Percentiles rank a stretch among this genome's conserved stretches.
Evolutionary conservation across 2,329 filamentous ascomycete species (phyloP).

Genomic region (Colletotrichum sp.): DNA sequence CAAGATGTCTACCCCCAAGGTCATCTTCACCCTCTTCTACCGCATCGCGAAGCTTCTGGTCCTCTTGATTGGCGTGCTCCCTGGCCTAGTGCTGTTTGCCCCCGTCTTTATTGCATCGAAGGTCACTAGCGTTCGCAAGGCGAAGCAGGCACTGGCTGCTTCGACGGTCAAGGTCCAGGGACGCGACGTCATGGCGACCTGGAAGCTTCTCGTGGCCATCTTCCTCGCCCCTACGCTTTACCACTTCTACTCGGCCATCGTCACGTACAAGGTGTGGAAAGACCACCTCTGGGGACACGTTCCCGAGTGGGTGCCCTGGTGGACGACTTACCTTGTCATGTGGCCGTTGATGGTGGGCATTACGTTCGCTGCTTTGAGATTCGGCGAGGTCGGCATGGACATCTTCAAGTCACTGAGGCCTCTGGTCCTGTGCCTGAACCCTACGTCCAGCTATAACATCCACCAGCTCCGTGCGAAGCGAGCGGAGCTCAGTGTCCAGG

Average conservation of each 20-base stretch:
- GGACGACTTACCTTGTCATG: constrained; percentile 75
- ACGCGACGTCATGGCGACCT: constrained; percentile 89
- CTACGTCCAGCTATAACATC: constrained; percentile 83
- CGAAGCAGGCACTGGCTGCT: constrained; percentile 81
- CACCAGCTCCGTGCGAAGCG: constrained; percentile 77
- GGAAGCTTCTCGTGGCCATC: constrained; percentile 90
- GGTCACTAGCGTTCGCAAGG: constrained; percentile 81
- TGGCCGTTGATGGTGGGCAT: constrained; percentile 84
- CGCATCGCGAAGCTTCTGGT: constrained; percentile 78
- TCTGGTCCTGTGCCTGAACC: constrained; percentile 83
- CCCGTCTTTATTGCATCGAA: constrained; percentile 88
- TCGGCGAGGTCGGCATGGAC: constrained; percentile 98
- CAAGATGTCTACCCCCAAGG: constrained; percentile 78
- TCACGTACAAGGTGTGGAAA: constrained; percentile 78
- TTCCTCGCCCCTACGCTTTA: constrained; percentile 84
- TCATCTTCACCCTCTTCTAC: constrained; percentile 80
- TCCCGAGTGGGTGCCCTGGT: constrained; percentile 81
- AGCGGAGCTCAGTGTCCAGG: constrained; percentile 76
- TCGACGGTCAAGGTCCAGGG: constrained; percentile 90
- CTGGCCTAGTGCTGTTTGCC: constrained; percentile 85
- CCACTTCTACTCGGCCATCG: constrained; percentile 77
- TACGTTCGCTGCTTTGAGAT: constrained; percentile 91
- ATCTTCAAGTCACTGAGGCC: constrained; percentile 94
- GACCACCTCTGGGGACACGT: constrained; percentile 85
- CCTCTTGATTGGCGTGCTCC: constrained; percentile 81